These are phyloP conservation scores for Mucor saturninus DNA, from an alignment of 371 early-diverging fungal species.

Conservation along the genomic window DNA sequence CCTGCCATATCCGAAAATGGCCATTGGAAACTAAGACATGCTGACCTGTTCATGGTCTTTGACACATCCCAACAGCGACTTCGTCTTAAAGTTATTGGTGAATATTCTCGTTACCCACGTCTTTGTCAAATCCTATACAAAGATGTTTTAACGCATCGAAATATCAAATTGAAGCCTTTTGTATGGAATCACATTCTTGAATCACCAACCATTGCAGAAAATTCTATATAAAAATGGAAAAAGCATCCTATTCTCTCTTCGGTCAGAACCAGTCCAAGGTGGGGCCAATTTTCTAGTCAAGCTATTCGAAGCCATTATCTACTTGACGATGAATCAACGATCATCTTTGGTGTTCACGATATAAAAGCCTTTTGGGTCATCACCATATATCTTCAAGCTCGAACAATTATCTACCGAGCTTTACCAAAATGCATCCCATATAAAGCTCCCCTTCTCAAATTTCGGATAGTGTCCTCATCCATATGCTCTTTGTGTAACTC, in stretches of 20 bases:
- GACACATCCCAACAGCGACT: not conserved
- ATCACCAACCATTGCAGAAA: not conserved
- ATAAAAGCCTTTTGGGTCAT: not conserved
- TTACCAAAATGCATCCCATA: not conserved
- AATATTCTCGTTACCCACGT: not conserved
- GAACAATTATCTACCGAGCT: slow-evolving; percentile 1
- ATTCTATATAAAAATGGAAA: not conserved
- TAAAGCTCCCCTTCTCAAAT: not conserved
- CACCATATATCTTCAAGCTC: slow-evolving; percentile 1
- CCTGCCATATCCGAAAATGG: not conserved
- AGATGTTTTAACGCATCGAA: not conserved
- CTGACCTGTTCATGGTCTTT: not conserved
- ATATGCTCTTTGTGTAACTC: not conserved
- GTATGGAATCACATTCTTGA: slow-evolving; percentile 1
- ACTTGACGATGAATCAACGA: not conserved
- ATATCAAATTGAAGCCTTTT: slow-evolving; percentile 3
- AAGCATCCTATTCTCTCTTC: not conserved
- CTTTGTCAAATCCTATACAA: not conserved
- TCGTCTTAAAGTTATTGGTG: not conserved
- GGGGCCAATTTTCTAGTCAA: not conserved
- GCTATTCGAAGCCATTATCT: not conserved
- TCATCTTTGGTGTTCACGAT: not conserved
- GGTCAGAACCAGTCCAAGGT: not conserved
- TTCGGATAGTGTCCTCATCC: not conserved
- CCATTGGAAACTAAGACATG: not conserved